These are phyloP conservation scores for Neurospora crassa DNA, from an alignment of 2,329 filamentous ascomycete genomes.

Conservation along the genomic window DNA sequence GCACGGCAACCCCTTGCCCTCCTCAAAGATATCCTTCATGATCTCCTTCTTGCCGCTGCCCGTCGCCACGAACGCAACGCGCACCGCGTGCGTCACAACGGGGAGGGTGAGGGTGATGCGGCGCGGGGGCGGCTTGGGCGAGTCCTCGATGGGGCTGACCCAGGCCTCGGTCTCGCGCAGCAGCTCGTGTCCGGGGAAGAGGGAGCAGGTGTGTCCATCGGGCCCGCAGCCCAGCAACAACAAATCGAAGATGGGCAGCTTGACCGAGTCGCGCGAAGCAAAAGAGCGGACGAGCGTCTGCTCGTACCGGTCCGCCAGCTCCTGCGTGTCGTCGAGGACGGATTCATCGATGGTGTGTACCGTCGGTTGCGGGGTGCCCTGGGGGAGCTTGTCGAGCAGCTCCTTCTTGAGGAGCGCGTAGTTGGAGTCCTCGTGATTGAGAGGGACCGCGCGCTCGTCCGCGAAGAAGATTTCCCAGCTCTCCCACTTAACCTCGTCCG, in stretches of 20 bases:
- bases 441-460: constrained; percentile 88
- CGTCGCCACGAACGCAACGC: constrained; percentile 85
- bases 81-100: constrained; percentile 77
- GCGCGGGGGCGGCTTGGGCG: constrained; percentile 84
- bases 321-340: constrained; percentile 68
- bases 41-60: constrained; percentile 85
- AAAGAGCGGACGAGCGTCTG: constrained; percentile 77
- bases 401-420: constrained; percentile 81
- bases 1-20: constrained; percentile 72
- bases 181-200: constrained; percentile 85
- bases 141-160: constrained; percentile 87
- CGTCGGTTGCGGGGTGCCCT: constrained; percentile 52
- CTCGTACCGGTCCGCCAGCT: constrained; percentile 91
- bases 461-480: constrained; percentile 99
- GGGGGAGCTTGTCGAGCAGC: constrained; percentile 79
- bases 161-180: constrained; percentile 81
- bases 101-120: constrained; percentile 89
- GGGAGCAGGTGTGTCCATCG: constrained; percentile 92
- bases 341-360: constrained; percentile 68
- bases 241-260: constrained; percentile 89
- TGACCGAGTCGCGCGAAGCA: constrained; percentile 86
- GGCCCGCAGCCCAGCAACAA: constrained; percentile 88
- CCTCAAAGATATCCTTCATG: constrained; percentile 86
- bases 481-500: constrained; percentile 63
- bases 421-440: constrained; percentile 90